Evolutionary conservation across 2,329 filamentous ascomycete genomes (phyloP).

Genomic region (Fonsecaea erecta): DNA sequence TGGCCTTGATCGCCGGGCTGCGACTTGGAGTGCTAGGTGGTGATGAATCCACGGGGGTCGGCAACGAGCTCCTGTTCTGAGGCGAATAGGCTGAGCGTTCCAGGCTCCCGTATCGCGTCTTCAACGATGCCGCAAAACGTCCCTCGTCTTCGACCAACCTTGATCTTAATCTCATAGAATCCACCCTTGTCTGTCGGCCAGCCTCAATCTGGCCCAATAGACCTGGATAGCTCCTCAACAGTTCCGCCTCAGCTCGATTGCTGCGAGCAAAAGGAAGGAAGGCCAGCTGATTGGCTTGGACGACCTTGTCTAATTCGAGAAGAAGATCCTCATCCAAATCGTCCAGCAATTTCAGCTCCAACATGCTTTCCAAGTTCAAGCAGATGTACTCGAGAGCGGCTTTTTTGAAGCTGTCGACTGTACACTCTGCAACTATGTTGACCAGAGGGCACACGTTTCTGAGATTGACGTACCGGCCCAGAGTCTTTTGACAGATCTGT

Average conservation of each 20-base stretch:
- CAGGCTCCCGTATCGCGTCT: slow-evolving; percentile 63
- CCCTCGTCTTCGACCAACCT: slow-evolving; percentile 68
- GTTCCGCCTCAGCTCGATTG: slow-evolving; percentile 66
- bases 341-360: slow-evolving; percentile 77
- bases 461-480: slow-evolving; percentile 66
- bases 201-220: slow-evolving; percentile 47
- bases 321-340: slow-evolving; percentile 85
- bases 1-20: slow-evolving; percentile 64
- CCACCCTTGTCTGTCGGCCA: slow-evolving; percentile 67
- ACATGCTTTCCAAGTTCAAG: slow-evolving; percentile 85
- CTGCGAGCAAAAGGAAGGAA: slow-evolving; percentile 78
- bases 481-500: slow-evolving; percentile 82
- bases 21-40: slow-evolving; percentile 28
- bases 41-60: slow-evolving; percentile 15
- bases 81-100: slow-evolving; percentile 58
- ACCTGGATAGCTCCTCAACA: slow-evolving; percentile 53
- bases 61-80: slow-evolving; percentile 12
- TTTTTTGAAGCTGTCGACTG: slow-evolving; percentile 83
- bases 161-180: slow-evolving; percentile 73
- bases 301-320: slow-evolving; percentile 75
- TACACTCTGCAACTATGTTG: slow-evolving; percentile 83
- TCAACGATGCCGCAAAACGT: slow-evolving; percentile 65
- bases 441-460: slow-evolving; percentile 85
- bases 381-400: slow-evolving; percentile 89
- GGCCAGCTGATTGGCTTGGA: slow-evolving; percentile 79